Evolutionary conservation across 2,329 filamentous ascomycete species (phyloP), one percentile per base, ranked within the genome.

Genomic region (Calonectria multiphialidica): DNA sequence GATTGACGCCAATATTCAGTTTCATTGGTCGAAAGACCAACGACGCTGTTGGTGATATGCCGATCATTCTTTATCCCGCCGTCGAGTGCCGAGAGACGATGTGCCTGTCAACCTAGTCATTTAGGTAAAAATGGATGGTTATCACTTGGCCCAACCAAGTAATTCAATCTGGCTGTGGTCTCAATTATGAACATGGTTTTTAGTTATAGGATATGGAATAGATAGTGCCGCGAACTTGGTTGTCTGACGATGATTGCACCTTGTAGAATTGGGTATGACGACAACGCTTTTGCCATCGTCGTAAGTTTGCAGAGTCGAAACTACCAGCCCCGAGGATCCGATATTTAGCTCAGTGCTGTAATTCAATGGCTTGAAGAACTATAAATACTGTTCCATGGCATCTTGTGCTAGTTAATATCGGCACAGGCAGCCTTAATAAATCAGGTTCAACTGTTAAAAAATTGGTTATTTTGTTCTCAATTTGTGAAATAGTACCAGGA

Each of bases 401-500:
- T 40, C 35, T 15, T 6, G 15, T 6, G 7, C 3, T n/a, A 10
- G 15, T 10, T 9, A 23, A 2, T 21, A 12, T 21, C 21, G 18
- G 18, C 2, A 5, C n/a, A 45, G 10, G 8, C 42, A 40, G 8
- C 18, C 6, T 45, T 21, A 1, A 9, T 10, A 45, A 8, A 57
- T 1, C 33, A 40, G 3, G 2, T 12, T 0, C 15, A 61, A 0
- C 12, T 13, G 12, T 16, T n/a, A 21, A 5, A 3, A 47, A 23
- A 13, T 9, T n/a, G 13, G 44, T 8, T 28, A n/a, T 4, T 33
- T 5, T 13, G 6, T 18, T 8, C 23, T 30, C 5, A n/a, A 21
- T 59, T 33, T 15, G 9, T 13, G 10, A 16, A 49, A 23, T 28
- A 45, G 25, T 28, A 8, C 40, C 74, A 80, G 66, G 35, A 84